Conservation (phyloP, 2,329 filamentous ascomycete species). For the Fusarium tanahbumbuense region DNA sequence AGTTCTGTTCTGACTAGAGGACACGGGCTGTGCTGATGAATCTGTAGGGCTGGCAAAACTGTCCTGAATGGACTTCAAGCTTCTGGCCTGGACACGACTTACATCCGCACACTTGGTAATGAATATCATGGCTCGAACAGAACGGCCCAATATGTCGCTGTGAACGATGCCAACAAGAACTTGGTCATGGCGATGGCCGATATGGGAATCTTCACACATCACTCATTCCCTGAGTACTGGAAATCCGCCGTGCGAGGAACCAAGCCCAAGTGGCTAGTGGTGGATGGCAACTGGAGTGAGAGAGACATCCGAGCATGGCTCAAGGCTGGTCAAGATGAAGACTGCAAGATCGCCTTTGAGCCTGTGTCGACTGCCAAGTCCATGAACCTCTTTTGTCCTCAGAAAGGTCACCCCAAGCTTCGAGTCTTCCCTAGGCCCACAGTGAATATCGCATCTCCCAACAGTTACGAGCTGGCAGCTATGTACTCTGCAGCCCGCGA, state of each 20-base stretch:
- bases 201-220: constrained; percentile 82
- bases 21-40: constrained; percentile 15
- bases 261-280: constrained; percentile 79
- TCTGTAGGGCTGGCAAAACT: constrained; percentile 74
- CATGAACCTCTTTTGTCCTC: constrained; percentile 69
- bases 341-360: constrained; percentile 79
- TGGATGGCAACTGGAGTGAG: constrained; percentile 88
- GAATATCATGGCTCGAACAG: constrained; percentile 65
- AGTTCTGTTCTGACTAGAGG: constrained; percentile 43
- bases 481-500: constrained; percentile 80
- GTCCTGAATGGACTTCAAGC: constrained; percentile 74
- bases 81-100: constrained; percentile 72
- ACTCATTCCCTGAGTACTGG: constrained; percentile 68
- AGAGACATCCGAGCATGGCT: constrained; percentile 76
- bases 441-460: constrained; percentile 84
- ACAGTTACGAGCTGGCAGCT: constrained; percentile 80
- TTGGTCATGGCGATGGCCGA: constrained; percentile 95
- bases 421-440: constrained; percentile 69
- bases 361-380: constrained; percentile 89
- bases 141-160: constrained; percentile 90
- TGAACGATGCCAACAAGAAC: constrained; percentile 86
- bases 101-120: constrained; percentile 68
- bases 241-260: constrained; percentile 66
- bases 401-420: constrained; percentile 55
- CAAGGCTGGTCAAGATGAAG: constrained; percentile 65